These are phyloP conservation scores for Triticum aestivum DNA, from an alignment of 176 grass and related monocot genomes.

Conservation along the genomic window IWGSC_CS_RefSeq_v2.1 NC_057800.1:552583753-552584252, in stretches of 20 bases:
- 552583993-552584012: background rate
- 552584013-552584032: background rate
- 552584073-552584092: background rate
- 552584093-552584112: background rate
- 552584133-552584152: background rate
- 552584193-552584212: background rate
- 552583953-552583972: background rate
- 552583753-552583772: background rate
- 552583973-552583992: background rate
- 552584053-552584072: background rate
- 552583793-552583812: slow-evolving; percentile 6
- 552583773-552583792: background rate
- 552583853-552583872: background rate
- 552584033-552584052: background rate
- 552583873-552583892: background rate
- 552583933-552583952: background rate
- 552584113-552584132: background rate
- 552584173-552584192: background rate
- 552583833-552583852: slow-evolving; percentile 6
- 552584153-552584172: background rate
- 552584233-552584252: slow-evolving; percentile 3
- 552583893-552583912: background rate
- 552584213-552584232: background rate
- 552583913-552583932: background rate
- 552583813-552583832: slow-evolving; percentile 4